Percentiles rank a stretch among this genome's conserved stretches.
phyloP scores from a whole-genome alignment of 805 yeast species.

The Saccharomycopsis oosterbeekiorum region DNA sequence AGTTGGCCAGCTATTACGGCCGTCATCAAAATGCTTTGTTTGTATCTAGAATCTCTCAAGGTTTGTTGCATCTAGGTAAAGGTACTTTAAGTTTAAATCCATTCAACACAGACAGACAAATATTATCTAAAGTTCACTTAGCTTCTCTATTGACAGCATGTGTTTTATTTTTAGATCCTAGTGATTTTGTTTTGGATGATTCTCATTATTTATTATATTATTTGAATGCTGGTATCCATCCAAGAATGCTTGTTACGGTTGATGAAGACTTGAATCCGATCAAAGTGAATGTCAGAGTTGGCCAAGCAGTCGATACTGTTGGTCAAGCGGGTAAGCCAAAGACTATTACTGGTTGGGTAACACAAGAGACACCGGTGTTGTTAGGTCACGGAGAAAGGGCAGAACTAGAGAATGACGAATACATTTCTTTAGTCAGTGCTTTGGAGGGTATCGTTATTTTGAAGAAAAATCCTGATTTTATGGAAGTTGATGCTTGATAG shows the following conservation, averaged over 20 bases:
- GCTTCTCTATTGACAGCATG: slow-evolving; percentile 83
- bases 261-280: slow-evolving; percentile 79
- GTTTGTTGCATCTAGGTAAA: slow-evolving; percentile 89
- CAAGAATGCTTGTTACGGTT: slow-evolving; percentile 86
- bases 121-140: slow-evolving; percentile 76
- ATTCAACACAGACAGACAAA: slow-evolving; percentile 79
- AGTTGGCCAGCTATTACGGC: slow-evolving; percentile 85
- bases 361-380: slow-evolving; percentile 94
- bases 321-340: slow-evolving; percentile 99
- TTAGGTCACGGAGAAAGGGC: slow-evolving; percentile 93
- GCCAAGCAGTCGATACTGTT: slow-evolving; percentile 97
- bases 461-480: slow-evolving; percentile 79
- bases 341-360: slow-evolving; percentile 99
- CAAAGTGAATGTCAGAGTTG: slow-evolving; percentile 94
- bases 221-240: slow-evolving; percentile 80
- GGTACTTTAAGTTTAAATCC: slow-evolving; percentile 89
- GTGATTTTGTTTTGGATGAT: slow-evolving; percentile 65
- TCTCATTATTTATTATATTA: slow-evolving; percentile 75
- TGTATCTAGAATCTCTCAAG: slow-evolving; percentile 91
- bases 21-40: slow-evolving; percentile 86
- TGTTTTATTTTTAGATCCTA: slow-evolving; percentile 79
- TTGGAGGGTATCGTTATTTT: slow-evolving; percentile 91
- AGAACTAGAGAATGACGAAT: slow-evolving; percentile 91
- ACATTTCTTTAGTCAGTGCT: slow-evolving; percentile 67
- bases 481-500: slow-evolving; percentile 40